phyloP scores from a whole-genome alignment of 2,329 filamentous ascomycete species.

The Neofusicoccum sp. region DNA sequence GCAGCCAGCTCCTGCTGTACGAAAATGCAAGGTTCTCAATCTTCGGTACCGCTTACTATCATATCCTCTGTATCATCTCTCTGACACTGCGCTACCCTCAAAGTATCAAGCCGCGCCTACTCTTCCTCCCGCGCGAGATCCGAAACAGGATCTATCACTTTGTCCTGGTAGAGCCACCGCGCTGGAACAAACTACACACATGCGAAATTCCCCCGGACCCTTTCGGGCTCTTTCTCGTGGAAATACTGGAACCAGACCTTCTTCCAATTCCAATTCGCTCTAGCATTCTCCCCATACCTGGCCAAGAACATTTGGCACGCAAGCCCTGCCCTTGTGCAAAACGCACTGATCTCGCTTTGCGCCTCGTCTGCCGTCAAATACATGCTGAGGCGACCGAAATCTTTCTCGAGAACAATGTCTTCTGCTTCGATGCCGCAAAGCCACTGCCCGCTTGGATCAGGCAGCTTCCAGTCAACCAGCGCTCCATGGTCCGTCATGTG shows the following conservation, averaged over 20 bases:
- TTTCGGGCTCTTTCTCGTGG: no score
- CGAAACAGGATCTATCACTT: background rate
- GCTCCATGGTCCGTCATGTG: background rate
- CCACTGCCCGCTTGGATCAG: slow-evolving; percentile 27
- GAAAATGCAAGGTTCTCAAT: background rate
- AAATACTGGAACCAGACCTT: background rate
- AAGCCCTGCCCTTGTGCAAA: background rate
- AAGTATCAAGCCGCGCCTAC: background rate
- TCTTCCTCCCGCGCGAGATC: slow-evolving; percentile 2
- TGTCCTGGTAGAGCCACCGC: background rate
- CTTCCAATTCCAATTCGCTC: background rate
- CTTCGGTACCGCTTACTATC: background rate
- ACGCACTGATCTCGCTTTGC: background rate
- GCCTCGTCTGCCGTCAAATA: background rate
- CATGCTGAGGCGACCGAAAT: background rate
- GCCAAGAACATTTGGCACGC: background rate
- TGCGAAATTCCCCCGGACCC: background rate
- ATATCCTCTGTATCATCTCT: no score
- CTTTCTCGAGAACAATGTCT: slow-evolving; percentile 27
- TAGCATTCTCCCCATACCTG: background rate
- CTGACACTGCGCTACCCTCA: background rate
- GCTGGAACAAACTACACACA: background rate
- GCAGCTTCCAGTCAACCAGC: background rate
- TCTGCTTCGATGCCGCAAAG: slow-evolving; percentile 28
- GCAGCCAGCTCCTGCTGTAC: background rate